Percentiles rank a stretch among this genome's conserved stretches.
Conservation (phyloP, 2,329 filamentous ascomycete species). For the Paraphoma chrysanthemicola region DNA sequence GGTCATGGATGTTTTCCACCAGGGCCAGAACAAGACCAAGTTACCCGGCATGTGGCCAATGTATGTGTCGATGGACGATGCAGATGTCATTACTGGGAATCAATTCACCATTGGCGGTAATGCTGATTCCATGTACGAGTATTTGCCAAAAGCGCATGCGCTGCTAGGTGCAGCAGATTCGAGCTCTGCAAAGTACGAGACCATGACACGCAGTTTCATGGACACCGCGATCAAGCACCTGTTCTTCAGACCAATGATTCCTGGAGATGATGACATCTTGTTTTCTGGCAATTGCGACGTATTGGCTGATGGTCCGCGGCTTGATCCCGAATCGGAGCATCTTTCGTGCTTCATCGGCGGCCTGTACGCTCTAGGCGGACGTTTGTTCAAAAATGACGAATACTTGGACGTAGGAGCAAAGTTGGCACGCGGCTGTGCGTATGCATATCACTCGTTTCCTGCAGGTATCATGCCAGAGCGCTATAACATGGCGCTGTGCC, state of each 20-base stretch:
- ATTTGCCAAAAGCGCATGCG: constrained; percentile 56
- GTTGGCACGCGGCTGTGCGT: constrained; percentile 66
- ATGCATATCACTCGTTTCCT: constrained; percentile 63
- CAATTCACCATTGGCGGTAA: constrained; percentile 44
- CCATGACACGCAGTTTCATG: constrained; percentile 62
- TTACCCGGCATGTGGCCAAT: constrained; percentile 84
- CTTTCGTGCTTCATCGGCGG: constrained; percentile 66
- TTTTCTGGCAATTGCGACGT: constrained; percentile 54
- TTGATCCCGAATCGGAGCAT: constrained; percentile 61
- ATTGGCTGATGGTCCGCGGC: constrained; percentile 22
- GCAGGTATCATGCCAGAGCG: constrained; percentile 67
- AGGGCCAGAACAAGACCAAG: constrained; percentile 73
- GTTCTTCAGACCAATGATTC: constrained; percentile 58
- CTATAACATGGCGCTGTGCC: constrained; percentile 61
- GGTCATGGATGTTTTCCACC: constrained; percentile 80
- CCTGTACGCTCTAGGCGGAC: constrained; percentile 65
- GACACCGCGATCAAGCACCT: constrained; percentile 52
- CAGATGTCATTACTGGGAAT: constrained; percentile 37
- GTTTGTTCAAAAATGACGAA: constrained; percentile 58
- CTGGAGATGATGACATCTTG: constrained; percentile 54
- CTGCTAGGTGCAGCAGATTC: constrained; percentile 53
- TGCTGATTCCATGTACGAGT: constrained; percentile 46
- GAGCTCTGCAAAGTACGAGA: constrained; percentile 54
- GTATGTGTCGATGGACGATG: constrained; percentile 54
- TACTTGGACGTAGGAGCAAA: constrained; percentile 63